phyloP scores from a whole-genome alignment of 768 basidiomycete species.

The Rhodotorula diobovata region DNA sequence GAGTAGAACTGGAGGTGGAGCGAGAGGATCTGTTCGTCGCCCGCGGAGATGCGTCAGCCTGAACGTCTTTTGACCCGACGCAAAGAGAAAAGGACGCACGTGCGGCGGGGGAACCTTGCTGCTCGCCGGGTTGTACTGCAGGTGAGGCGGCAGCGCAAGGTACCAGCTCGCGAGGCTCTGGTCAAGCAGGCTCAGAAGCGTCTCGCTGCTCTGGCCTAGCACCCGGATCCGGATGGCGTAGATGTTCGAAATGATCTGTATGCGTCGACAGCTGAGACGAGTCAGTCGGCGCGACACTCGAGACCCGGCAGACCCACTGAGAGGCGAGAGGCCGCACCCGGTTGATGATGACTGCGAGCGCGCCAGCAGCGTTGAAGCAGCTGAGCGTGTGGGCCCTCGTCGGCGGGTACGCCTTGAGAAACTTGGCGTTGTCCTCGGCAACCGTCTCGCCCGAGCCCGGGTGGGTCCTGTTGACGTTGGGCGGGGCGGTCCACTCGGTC shows the following conservation, averaged over 20 bases:
- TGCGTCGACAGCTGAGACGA: background rate
- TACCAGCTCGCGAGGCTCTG: conserved; percentile 44
- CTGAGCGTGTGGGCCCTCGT: conserved; percentile 34
- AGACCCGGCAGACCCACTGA: no score
- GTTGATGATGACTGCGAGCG: conserved; percentile 43
- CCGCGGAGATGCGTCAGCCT: background rate
- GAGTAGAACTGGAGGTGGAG: conserved; percentile 46
- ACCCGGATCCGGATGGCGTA: conserved; percentile 45
- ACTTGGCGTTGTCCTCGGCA: conserved; percentile 15
- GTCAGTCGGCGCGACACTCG: no score
- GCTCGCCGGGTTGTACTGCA: conserved; percentile 40
- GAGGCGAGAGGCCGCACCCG: background rate
- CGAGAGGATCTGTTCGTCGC: conserved; percentile 24
- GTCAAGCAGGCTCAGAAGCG: conserved; percentile 43
- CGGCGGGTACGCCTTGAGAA: conserved; percentile 18
- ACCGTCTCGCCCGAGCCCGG: conserved; percentile 4
- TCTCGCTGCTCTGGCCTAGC: conserved; percentile 40
- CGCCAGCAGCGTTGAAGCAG: conserved; percentile 44
- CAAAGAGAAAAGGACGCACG: background rate
- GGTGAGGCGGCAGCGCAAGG: conserved; percentile 42
- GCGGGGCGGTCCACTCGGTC: conserved; percentile 34
- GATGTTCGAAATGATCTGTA: conserved; percentile 43
- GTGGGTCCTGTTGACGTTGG: conserved; percentile 4
- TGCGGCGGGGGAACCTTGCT: conserved; percentile 43
- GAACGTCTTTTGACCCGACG: background rate